Base-by-base conservation (phyloP, 805 yeast species). In the Candida maesae region DNA sequence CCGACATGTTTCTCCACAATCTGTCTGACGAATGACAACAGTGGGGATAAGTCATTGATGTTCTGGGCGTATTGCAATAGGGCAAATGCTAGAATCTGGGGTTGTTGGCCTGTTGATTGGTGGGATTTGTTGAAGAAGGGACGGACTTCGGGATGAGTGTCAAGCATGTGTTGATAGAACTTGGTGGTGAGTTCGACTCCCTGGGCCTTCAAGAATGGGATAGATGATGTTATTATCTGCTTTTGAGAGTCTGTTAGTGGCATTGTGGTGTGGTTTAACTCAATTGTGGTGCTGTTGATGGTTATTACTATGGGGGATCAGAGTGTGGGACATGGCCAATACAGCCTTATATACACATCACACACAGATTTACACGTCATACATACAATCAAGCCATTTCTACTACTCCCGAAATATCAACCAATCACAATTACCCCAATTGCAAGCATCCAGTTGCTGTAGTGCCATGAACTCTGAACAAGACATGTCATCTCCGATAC, bases 1-100 rank as follows among this genome's bases (percentile, higher is more conserved):
- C 84, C 84, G 44, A 75, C 79, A 50, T 83, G 90, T 59, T 81
- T 83, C 48, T 68, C 70, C 33, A 74, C 82, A 51, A 82, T 78
- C 45, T 74, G 77, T 36, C 70, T 64, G 9, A 83, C 85, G 45
- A 76, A 74, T 2, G 64, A 73, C 11, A 67, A 53, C 30, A 83
- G 62, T 10, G 74, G 78, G 3, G 73, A 63, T 39, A 82, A 58
- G 43, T 79, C 74, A 46, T 81, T 80, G 40, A 82, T 79, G 53
- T 79, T 68, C 47, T 74, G 66, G 12, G 88, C 87, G 43, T 82
- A 83, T 16, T 73, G 68, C 20, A 79, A 58, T 18, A 82, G 64
- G 1, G 89, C 74, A 47, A 66, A 71, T 2, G 88, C 88, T 33
- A 82, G 65, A 23, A 83, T 79, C 47, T 69, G 66, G 42, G 88